Conservation (phyloP, 495 filamentous ascomycete genomes). For the Recurvomyces mirabilis region DNA sequence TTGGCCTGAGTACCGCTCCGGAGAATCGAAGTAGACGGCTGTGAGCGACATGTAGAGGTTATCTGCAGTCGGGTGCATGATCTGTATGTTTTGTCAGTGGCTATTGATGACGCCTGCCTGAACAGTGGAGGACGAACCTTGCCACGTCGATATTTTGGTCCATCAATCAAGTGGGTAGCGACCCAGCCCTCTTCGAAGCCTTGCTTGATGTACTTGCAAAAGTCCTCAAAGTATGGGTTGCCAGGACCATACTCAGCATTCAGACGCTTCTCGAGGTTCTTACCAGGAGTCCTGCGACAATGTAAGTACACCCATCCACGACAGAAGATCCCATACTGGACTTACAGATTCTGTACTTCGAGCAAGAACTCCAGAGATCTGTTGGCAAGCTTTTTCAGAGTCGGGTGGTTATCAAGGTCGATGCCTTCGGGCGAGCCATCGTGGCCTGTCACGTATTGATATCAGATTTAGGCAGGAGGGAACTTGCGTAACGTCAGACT, state of each 20-base stretch:
- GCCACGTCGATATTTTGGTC: constrained; percentile 35
- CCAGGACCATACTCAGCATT: constrained; percentile 36
- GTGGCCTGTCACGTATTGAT: background rate
- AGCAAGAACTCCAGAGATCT: constrained; percentile 32
- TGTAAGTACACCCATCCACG: no score
- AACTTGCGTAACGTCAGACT: no score
- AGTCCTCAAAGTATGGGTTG: constrained; percentile 34
- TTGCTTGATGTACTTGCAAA: constrained; percentile 30
- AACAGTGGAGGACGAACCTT: constrained; percentile 9
- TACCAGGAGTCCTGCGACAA: constrained; percentile 33
- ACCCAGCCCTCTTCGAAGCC: constrained; percentile 39
- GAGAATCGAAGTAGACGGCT: constrained; percentile 39
- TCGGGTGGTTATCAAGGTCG: constrained; percentile 24
- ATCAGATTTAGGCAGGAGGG: no score
- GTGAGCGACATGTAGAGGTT: constrained; percentile 39
- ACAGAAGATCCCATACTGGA: no score
- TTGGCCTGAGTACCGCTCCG: constrained; percentile 34
- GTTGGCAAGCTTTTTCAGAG: constrained; percentile 32
- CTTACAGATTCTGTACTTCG: constrained; percentile 36
- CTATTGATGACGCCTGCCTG: background rate
- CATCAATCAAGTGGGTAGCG: constrained; percentile 32
- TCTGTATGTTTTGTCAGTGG: constrained; percentile 6
- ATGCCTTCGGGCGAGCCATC: constrained; percentile 10
- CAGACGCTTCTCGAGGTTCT: constrained; percentile 32
- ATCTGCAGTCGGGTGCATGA: constrained; percentile 29